Evolutionary conservation across 2,329 filamentous ascomycete genomes (phyloP).

Genomic region (Trichoderma hamatum): DNA sequence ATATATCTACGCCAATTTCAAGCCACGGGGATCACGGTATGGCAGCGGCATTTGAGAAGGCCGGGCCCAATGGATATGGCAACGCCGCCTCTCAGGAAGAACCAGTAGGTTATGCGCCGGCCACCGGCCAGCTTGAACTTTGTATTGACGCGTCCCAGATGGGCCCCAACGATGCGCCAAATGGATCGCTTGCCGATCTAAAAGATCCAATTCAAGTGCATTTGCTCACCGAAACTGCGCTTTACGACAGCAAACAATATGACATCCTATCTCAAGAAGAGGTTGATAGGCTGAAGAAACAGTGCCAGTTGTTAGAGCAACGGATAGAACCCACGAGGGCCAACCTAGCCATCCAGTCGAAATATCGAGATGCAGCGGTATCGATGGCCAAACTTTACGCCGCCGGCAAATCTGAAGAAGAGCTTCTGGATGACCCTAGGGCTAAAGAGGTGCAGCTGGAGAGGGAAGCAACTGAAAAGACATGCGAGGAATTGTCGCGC

Average conservation of each 20-base stretch:
- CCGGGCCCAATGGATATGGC: constrained; percentile 47
- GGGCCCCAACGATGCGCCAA: constrained; percentile 56
- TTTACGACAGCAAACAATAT: constrained; percentile 83
- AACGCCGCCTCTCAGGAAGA: constrained; percentile 57
- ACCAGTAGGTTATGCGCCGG: constrained; percentile 51
- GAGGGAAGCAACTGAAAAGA: constrained; percentile 71
- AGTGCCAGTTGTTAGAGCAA: constrained; percentile 69
- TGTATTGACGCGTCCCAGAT: constrained; percentile 43
- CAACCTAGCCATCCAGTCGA: constrained; percentile 86
- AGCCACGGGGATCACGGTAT: constrained; percentile 56
- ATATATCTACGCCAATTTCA: constrained; percentile 40
- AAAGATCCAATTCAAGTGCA: constrained; percentile 83
- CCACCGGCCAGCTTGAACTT: neutral
- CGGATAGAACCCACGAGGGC: constrained; percentile 81
- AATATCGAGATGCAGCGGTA: constrained; percentile 89
- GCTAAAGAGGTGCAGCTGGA: constrained; percentile 71
- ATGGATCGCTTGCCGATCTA: constrained; percentile 61
- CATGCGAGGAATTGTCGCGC: constrained; percentile 81
- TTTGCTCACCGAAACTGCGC: constrained; percentile 88
- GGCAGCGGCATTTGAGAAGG: constrained; percentile 56
- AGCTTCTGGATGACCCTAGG: constrained; percentile 53
- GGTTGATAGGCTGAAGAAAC: constrained; percentile 88
- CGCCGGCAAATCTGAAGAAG: constrained; percentile 53
- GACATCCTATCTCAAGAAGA: constrained; percentile 89
- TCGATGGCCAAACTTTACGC: constrained; percentile 83